These are phyloP conservation scores for Cutaneotrichosporon dermatis DNA, from an alignment of 1,284 basidiomycete species.

Conservation along the genomic window DNA sequence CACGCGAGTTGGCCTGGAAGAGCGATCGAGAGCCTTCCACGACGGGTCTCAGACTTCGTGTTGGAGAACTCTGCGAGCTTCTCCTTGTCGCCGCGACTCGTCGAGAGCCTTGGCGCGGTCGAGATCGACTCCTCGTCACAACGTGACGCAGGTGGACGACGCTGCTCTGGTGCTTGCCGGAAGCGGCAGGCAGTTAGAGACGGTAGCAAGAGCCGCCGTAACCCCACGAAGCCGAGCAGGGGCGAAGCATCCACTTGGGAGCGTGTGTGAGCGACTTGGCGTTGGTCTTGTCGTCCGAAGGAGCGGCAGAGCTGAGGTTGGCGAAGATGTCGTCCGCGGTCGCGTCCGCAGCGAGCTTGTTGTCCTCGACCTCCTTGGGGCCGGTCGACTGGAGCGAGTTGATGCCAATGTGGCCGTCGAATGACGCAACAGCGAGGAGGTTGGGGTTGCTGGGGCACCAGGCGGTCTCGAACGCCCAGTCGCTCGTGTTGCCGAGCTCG, in stretches of 20 bases:
- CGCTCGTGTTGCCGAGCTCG: constrained; percentile 86
- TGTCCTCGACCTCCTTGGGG: constrained; percentile 45
- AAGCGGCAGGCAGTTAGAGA: constrained; percentile 67
- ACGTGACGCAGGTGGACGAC: constrained; percentile 72
- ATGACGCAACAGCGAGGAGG: constrained; percentile 73
- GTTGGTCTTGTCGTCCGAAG: constrained; percentile 51
- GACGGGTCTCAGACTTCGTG: constrained; percentile 55
- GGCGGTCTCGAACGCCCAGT: constrained; percentile 97
- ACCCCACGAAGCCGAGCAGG: constrained; percentile 77
- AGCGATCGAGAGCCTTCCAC: constrained; percentile 89
- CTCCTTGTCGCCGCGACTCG: constrained; percentile 59
- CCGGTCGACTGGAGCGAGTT: constrained; percentile 93
- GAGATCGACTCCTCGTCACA: constrained; percentile 75
- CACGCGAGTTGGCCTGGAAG: constrained; percentile 81
- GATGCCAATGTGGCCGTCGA: constrained; percentile 72
- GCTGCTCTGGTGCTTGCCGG: constrained; percentile 71
- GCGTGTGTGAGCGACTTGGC: constrained; percentile 78
- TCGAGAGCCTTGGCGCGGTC: constrained; percentile 71
- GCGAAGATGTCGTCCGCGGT: constrained; percentile 55
- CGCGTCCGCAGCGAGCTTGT: constrained; percentile 28
- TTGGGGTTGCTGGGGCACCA: constrained; percentile 97
- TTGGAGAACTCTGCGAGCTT: constrained; percentile 66
- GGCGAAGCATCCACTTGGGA: constrained; percentile 91
- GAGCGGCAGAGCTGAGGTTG: constrained; percentile 67
- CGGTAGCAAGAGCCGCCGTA: constrained; percentile 82